Conservation (phyloP, 257 asterid genomes). For the Knoxia roxburghii region DNA sequence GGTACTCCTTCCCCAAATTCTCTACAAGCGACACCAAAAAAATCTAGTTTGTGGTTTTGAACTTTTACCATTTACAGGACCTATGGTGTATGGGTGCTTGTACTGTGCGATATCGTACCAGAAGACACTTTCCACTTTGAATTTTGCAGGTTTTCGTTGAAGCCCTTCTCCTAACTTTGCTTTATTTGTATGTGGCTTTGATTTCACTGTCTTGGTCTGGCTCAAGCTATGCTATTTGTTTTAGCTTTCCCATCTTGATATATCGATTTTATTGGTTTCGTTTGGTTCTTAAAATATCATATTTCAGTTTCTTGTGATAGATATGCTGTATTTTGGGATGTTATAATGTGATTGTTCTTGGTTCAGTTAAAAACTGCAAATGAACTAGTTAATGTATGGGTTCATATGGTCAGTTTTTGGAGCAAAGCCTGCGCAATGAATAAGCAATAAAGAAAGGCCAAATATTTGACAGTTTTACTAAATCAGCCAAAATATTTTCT, state of each 20-base stretch:
- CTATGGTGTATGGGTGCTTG: slow-evolving; percentile 95
- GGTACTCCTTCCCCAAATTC: slow-evolving; percentile 30
- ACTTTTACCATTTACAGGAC: slow-evolving; percentile 45
- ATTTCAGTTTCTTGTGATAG: neutral
- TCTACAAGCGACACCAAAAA: neutral
- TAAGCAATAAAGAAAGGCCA: neutral
- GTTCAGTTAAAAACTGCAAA: neutral
- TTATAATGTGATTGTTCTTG: neutral
- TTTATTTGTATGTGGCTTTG: no score
- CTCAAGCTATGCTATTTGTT: neutral
- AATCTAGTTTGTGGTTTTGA: no score
- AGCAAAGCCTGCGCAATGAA: neutral
- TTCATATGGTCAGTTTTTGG: neutral
- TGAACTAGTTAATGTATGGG: neutral
- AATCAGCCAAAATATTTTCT: neutral
- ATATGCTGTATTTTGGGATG: neutral
- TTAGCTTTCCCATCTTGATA: neutral
- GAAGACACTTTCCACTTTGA: slow-evolving; percentile 75
- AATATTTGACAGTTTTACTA: neutral
- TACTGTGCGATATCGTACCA: slow-evolving; percentile 76
- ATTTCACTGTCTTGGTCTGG: neutral
- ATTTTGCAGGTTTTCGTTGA: slow-evolving; percentile 61
- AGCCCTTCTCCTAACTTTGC: neutral
- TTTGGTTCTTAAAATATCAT: neutral
- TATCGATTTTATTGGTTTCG: neutral